Conservation (phyloP, 108 stramenopile species). For the Epipyxis sp. region DNA sequence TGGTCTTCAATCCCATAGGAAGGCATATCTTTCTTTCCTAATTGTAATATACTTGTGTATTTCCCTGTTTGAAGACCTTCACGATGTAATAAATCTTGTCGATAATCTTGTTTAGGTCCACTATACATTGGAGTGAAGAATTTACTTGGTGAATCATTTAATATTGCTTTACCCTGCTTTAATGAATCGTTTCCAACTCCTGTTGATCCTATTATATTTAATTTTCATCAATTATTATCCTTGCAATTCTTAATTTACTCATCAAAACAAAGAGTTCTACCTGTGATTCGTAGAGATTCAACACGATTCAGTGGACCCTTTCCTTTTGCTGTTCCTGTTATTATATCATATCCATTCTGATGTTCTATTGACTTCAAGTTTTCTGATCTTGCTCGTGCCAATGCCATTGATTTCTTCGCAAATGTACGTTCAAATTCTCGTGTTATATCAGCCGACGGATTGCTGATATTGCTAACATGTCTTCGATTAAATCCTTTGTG, state of each 20-base stretch:
- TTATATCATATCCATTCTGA: not conserved
- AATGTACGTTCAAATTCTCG: not conserved
- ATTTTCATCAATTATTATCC: not conserved
- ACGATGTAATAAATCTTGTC: slow-evolving; percentile 40
- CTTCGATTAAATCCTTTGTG: not conserved
- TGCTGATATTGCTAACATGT: not conserved
- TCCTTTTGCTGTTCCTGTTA: not conserved
- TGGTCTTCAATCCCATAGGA: slow-evolving; percentile 47
- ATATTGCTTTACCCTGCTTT: not conserved
- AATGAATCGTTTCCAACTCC: slow-evolving; percentile 2
- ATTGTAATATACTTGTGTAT: slow-evolving; percentile 36
- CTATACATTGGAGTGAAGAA: not conserved
- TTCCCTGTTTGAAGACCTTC: slow-evolving; percentile 48
- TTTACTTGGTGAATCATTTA: not conserved
- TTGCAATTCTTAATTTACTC: not conserved
- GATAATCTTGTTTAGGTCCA: slow-evolving; percentile 36
- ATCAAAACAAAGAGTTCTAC: not conserved
- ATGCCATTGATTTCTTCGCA: no score
- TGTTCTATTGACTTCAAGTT: not conserved
- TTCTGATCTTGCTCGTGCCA: not conserved
- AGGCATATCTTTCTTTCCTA: slow-evolving; percentile 39
- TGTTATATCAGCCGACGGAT: not conserved
- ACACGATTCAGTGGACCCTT: no score
- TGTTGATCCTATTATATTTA: not conserved
- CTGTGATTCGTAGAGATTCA: no score